Base-by-base conservation (phyloP, 176 grass and related monocot genomes). In the Cenchrus purpureus region DNA sequence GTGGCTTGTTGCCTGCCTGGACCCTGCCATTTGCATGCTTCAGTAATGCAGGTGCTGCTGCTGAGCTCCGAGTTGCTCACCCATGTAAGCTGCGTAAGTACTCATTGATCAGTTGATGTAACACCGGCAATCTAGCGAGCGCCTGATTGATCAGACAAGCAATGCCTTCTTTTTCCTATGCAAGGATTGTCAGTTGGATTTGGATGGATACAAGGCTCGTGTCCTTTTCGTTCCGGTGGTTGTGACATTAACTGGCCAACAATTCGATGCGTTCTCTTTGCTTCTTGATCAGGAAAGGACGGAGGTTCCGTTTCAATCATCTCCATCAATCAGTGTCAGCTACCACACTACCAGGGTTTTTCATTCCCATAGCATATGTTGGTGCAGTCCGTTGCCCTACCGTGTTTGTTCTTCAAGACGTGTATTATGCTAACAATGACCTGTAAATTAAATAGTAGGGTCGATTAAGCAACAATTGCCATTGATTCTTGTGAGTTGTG, bases 241-340 rank as follows among this genome's bases (percentile, higher is more conserved):
- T 75, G 51, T 20, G 22, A 81, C 16, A 50, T 75, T 15, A 34
- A 75, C 62, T 12, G 9, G 8, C 40, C 15, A 65, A 76, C 82
- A 42, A 42, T n/a, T n/a, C 8, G 46, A 65, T 46, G 67, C 5
- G 42, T 42, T 15, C 31, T 43, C 32, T 73, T 73, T 73, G 58
- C 15, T 57, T 74, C 77, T 65, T 66, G 68, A 65, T 73, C 77
- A 2, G 76, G 76, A 52, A 73, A 72, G 31, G 67, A 52, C 63
- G 8, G 16, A 34, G 29, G 51, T 79, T 72, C 49, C 76, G 61
- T 29, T 76, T 29, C 13, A n/a, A n/a, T n/a, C 34, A 25, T 45
- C 19, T n/a, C 63, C 83, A 78, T 86, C 84, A 52, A 86, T 86
- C 65, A 37, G n/a, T n/a, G 20, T 40, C 37, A 40, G 37, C 2